A percentile compares a stretch with the other conserved stretches of the same genome.
Evolutionary conservation across 495 filamentous ascomycete species (phyloP).

Genomic region (Talaromyces ruber): DNA sequence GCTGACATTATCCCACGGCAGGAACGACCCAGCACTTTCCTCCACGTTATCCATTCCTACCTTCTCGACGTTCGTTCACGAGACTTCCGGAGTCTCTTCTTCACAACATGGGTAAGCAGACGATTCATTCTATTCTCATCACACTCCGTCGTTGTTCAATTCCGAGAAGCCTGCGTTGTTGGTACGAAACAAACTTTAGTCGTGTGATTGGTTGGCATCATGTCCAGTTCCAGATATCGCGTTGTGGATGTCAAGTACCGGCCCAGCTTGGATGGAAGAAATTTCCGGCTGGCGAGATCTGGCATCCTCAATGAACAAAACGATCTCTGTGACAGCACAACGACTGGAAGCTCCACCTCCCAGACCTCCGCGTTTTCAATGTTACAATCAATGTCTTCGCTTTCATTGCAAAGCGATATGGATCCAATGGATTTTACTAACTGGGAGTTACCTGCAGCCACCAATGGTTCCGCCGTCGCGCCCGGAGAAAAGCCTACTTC

Average conservation of each 20-base stretch:
- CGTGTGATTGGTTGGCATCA: neutral
- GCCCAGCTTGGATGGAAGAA: neutral
- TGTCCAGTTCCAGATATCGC: constrained; percentile 1
- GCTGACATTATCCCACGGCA: neutral
- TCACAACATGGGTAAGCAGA: constrained; percentile 2
- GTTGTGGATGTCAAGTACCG: constrained; percentile 4
- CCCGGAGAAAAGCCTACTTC: constrained; percentile 19
- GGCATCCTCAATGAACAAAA: neutral
- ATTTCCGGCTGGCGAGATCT: neutral
- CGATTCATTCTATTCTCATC: neutral
- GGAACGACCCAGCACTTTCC: neutral
- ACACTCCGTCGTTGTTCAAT: neutral
- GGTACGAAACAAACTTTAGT: neutral
- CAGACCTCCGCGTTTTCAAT: constrained; percentile 28
- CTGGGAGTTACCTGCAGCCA: constrained; percentile 13
- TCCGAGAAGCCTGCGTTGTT: neutral
- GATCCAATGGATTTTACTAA: constrained; percentile 16
- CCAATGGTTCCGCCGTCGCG: constrained; percentile 29
- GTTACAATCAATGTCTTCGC: constrained; percentile 57
- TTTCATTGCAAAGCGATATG: constrained; percentile 27
- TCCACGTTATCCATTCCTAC: neutral
- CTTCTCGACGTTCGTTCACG: neutral
- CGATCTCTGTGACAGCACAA: neutral
- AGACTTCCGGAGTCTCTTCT: neutral
- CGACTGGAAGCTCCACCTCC: neutral